Conservation (phyloP, 1,139 yeast species). For the Ogataea hybrid region DNA sequence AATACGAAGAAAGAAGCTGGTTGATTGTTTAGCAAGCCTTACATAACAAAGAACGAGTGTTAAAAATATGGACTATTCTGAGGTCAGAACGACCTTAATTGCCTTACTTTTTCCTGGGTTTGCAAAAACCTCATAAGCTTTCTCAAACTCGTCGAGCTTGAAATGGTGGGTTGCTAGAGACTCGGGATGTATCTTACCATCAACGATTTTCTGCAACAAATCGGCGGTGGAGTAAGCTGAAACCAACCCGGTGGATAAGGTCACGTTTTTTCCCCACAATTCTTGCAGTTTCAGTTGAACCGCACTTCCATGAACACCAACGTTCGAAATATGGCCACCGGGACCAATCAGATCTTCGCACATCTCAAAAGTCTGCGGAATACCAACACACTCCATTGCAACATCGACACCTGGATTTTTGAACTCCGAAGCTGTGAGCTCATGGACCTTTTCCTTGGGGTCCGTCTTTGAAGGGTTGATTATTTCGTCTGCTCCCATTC, state of each 20-base stretch:
- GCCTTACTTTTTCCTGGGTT: slow-evolving; percentile 44
- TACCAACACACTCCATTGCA: slow-evolving; percentile 49
- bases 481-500: slow-evolving; percentile 41
- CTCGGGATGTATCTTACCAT: slow-evolving; percentile 38
- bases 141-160: slow-evolving; percentile 54
- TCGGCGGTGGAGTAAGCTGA: slow-evolving; percentile 40
- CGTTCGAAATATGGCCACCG: slow-evolving; percentile 47
- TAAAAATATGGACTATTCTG: slow-evolving; percentile 1
- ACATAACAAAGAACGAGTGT: too few relatives aligned
- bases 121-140: slow-evolving; percentile 58
- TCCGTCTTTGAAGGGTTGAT: slow-evolving; percentile 37
- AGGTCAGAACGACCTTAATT: slow-evolving; percentile 37
- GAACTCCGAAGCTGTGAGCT: slow-evolving; percentile 27
- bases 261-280: slow-evolving; percentile 44
- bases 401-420: slow-evolving; percentile 44
- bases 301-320: slow-evolving; percentile 45
- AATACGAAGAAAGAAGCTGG: background rate
- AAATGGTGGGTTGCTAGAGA: slow-evolving; percentile 61
- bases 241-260: slow-evolving; percentile 44
- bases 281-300: slow-evolving; percentile 44
- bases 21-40: background rate
- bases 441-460: slow-evolving; percentile 31
- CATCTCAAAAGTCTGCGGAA: slow-evolving; percentile 43
- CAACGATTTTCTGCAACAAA: slow-evolving; percentile 35
- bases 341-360: slow-evolving; percentile 44